These are phyloP conservation scores for Magnusiomyces fungicola DNA, from an alignment of 1,139 yeast species.

Conservation along the genomic window DNA sequence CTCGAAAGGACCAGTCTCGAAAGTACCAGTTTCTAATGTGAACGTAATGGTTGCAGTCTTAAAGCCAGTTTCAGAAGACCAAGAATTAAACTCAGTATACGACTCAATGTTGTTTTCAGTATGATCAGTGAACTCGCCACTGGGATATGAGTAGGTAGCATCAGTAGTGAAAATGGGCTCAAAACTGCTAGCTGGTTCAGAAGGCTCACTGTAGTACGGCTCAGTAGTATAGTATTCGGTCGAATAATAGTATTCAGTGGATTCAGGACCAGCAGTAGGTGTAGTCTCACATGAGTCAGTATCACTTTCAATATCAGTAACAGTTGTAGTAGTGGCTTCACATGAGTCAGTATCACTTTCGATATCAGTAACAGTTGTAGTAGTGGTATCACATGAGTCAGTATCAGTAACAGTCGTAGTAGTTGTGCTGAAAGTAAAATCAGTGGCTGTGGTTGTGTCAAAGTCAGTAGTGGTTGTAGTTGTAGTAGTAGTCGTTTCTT, in stretches of 20 bases:
- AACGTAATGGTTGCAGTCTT: too few species aligned
- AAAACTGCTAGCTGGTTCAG: not conserved
- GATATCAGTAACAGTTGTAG: constrained; percentile 1
- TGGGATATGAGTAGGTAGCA: not conserved
- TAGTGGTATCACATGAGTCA: not conserved
- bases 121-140: not conserved
- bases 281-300: not conserved
- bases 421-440: not conserved
- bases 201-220: not conserved
- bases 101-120: not conserved
- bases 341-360: not conserved
- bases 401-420: constrained; percentile 1
- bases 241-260: not conserved
- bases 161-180: not conserved
- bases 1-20: too few species aligned
- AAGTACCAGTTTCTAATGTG: too few species aligned
- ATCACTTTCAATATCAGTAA: not conserved
- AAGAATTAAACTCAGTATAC: not conserved
- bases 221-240: not conserved
- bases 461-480: not conserved
- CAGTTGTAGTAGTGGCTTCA: not conserved
- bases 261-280: not conserved
- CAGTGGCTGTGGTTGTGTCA: not conserved
- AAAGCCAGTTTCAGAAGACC: too few species aligned
- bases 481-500: not conserved